A percentile compares a stretch with the other conserved stretches of the same genome.
Conservation (phyloP, 495 filamentous ascomycete genomes). For the Penicillium simplicissimum region DNA sequence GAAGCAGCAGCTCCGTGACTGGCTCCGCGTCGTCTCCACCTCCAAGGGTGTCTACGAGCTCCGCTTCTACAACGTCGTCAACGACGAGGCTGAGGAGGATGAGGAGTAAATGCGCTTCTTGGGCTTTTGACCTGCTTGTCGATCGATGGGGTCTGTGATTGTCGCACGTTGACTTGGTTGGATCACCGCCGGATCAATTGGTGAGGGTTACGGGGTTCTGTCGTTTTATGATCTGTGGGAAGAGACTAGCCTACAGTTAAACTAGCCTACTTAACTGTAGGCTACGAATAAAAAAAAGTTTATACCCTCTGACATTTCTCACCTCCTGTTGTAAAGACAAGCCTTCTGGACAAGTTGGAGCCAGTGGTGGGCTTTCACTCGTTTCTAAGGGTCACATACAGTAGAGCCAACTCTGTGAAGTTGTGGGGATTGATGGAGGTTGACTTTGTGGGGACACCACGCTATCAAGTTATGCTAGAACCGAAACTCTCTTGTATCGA, state of each 20-base stretch:
- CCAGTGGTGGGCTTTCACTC: too few species aligned
- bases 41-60: slow-evolving; percentile 97
- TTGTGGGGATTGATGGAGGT: neutral
- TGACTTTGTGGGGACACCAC: neutral
- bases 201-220: slow-evolving; percentile 20
- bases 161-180: slow-evolving; percentile 17
- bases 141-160: slow-evolving; percentile 16
- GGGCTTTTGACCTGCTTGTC: slow-evolving; percentile 20
- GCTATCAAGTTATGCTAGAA: neutral
- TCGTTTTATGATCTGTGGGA: slow-evolving; percentile 22
- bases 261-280: slow-evolving; percentile 22
- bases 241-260: slow-evolving; percentile 30
- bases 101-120: slow-evolving; percentile 72
- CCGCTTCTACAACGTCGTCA: slow-evolving; percentile 99
- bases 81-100: slow-evolving; percentile 94
- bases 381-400: too few species aligned
- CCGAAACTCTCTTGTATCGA: neutral
- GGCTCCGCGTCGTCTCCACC: slow-evolving; percentile 97
- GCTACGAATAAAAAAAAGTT: slow-evolving; percentile 37
- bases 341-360: too few species aligned
- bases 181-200: slow-evolving; percentile 8
- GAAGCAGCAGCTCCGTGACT: slow-evolving; percentile 99
- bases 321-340: neutral
- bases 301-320: slow-evolving; percentile 24
- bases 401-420: neutral